Base-by-base conservation (phyloP, 176 grass and related monocot species). In the Oryza meyeriana region DNA sequence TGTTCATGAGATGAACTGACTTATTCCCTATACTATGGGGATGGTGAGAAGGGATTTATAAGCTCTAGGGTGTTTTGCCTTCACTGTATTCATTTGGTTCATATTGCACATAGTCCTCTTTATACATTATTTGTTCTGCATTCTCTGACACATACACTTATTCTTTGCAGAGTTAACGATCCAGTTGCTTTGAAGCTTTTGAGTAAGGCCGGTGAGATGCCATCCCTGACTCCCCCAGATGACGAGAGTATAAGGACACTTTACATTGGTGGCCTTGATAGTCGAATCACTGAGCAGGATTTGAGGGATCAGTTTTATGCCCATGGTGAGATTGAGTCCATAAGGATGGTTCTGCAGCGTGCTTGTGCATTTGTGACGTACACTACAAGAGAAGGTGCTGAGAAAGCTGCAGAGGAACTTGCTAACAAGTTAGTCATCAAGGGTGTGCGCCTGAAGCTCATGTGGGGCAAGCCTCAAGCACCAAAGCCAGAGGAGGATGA, bases 181-280 rank as follows among this genome's bases (percentile, higher is more conserved):
- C 96, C 96, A 39, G 93, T 99, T 84, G 93, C 96, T 62, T 1
- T 83, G 78, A 99, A 99, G 82, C 86, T 99, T 68, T 77, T 99
- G 84, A 12, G 93, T 48, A 99, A 95, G 93, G 93, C 93, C 24
- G 93, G 93, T 81, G 96, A 99, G 77, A 99, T 99, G 96, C 93
- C 96, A 61, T 87, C 96, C 12, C 81, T 94, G 70, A 81, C 88
- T 68, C 91, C 93, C 2, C 96, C 96, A 27, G 96, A 99, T 34
- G 96, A 95, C 74, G 93, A 99, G 77, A 87, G 79, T 84, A 95
- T 99, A 89, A 90, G 89, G 64, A 95, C 93, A 40, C 91, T 99
- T 12, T 99, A 99, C 69, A 77, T 99, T 44, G 96, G 96, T 62
- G 96, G 93, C 42, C 91, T 99, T 52, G 91, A 99, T 83, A 87